Base-by-base conservation (phyloP, 768 basidiomycete species). In the Cystobasidium ongulense region DNA sequence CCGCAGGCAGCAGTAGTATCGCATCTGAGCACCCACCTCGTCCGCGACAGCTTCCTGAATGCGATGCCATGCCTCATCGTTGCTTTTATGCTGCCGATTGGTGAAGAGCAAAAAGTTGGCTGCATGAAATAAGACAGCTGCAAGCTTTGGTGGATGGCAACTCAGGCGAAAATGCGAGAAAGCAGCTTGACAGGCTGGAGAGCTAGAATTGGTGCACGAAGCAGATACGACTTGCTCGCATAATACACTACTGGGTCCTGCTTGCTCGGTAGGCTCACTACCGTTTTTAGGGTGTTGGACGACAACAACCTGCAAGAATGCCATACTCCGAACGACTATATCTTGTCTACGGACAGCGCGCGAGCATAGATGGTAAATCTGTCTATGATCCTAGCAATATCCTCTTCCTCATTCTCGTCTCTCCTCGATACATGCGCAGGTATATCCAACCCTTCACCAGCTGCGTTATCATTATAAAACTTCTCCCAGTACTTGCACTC, bases 341-440 rank as follows among this genome's bases (percentile, higher is more conserved):
- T n/a, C n/a, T n/a, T n/a, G n/a, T n/a, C n/a, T n/a, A n/a, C n/a
- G n/a, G n/a, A n/a, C 7, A 41, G 7, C 39, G 18, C 18, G 7
- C 39, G 46, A 50, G 46, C 46, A 4, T 50, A 50, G 46, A 50
- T 50, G 46, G 8, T 39, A 23, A 78, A 76, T 5, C 36, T 68
- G 1, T n/a, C 7, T 31, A 77, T 76, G 0, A 77, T 74, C 29
- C 25, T 27, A 0, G 11, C 13, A 0, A 78, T 38, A 15, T 57
- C 73, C 46, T 35, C 59, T 10, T 76, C 77, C 23, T 53, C 65
- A 46, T 78, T 77, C 13, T n/a, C 35, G 18, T 77, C 76, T 8
- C n/a, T 25, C 8, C 43, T 31, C 21, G 57, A 59, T 29, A 68
- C 21, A 11, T 36, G 15, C 2, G 54, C 52, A 4, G 72, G 71